phyloP scores from a whole-genome alignment of 2,329 filamentous ascomycete genomes.

The Botrytis hyacinthi region DNA sequence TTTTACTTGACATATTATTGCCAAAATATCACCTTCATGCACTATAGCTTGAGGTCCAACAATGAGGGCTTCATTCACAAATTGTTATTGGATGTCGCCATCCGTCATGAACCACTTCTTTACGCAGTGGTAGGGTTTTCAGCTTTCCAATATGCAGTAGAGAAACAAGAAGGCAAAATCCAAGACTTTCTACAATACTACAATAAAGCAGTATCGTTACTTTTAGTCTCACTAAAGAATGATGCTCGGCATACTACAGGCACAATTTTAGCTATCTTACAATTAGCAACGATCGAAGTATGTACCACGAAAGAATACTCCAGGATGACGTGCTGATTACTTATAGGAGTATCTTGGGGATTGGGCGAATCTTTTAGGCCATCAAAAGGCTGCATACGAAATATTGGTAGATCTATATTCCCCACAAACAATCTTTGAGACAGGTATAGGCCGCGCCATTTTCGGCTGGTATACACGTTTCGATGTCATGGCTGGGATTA shows the following conservation, averaged over 20 bases:
- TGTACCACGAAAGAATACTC: conserved; percentile 27
- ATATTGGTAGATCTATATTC: conserved; percentile 77
- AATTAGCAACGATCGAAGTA: conserved; percentile 92
- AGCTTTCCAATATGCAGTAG: conserved; percentile 78
- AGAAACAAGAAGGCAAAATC: conserved; percentile 68
- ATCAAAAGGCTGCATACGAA: conserved; percentile 84
- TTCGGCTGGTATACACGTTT: conserved; percentile 90
- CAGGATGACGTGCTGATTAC: conserved; percentile 20
- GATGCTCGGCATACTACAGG: conserved; percentile 69
- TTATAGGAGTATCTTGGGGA: conserved; percentile 87
- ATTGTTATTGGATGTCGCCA: conserved; percentile 68
- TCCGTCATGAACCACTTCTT: conserved; percentile 76
- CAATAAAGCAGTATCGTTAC: conserved; percentile 76
- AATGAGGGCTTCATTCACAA: conserved; percentile 70
- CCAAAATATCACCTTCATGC: conserved; percentile 74
- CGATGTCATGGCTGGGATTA: conserved; percentile 78
- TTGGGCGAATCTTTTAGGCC: conserved; percentile 89
- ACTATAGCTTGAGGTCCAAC: conserved; percentile 77
- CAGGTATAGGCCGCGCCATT: conserved; percentile 68
- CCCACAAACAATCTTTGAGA: conserved; percentile 70
- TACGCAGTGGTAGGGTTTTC: conserved; percentile 87
- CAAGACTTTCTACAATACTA: conserved; percentile 86
- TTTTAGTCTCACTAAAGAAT: conserved; percentile 69
- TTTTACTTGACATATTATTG: conserved; percentile 77
- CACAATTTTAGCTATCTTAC: conserved; percentile 82